Evolutionary conservation across 345 rosid species (phyloP).

Genomic region (Odontarrhena argentea): DNA sequence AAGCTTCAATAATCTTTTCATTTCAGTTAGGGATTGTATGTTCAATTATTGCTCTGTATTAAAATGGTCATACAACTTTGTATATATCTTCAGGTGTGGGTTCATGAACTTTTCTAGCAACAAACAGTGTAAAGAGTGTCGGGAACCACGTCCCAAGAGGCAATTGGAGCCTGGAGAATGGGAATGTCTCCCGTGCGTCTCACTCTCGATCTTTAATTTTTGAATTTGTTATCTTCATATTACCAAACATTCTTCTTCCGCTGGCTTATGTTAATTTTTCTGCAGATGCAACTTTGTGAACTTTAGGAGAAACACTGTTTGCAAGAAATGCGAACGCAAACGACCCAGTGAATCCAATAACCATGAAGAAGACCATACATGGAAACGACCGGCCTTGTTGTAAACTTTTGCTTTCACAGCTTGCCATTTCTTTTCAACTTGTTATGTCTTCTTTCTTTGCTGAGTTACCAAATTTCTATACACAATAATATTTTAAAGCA

Average conservation of each 20-base stretch:
- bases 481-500: background rate
- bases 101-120: slow-evolving; percentile 94
- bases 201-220: slow-evolving; percentile 7
- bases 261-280: slow-evolving; percentile 22
- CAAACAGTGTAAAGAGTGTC: slow-evolving; percentile 65
- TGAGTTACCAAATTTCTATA: slow-evolving; percentile 4
- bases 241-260: background rate
- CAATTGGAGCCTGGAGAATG: slow-evolving; percentile 79
- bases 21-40: background rate
- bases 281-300: slow-evolving; percentile 80
- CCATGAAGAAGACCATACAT: slow-evolving; percentile 41
- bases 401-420: slow-evolving; percentile 26
- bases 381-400: slow-evolving; percentile 36
- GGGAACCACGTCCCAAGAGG: slow-evolving; percentile 58
- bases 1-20: background rate
- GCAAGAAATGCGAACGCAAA: slow-evolving; percentile 60
- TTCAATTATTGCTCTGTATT: slow-evolving; percentile 17
- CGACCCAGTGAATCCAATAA: slow-evolving; percentile 42
- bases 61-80: slow-evolving; percentile 20
- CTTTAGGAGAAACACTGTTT: slow-evolving; percentile 59
- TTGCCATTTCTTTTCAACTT: slow-evolving; percentile 21
- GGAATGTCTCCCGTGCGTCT: slow-evolving; percentile 86
- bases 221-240: slow-evolving; percentile 2
- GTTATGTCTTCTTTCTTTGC: background rate
- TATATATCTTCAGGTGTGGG: slow-evolving; percentile 60